Evolutionary conservation across 2,329 filamentous ascomycete genomes (phyloP), one percentile per base, ranked within the genome.

Genomic region (Leptographium procerum): DNA sequence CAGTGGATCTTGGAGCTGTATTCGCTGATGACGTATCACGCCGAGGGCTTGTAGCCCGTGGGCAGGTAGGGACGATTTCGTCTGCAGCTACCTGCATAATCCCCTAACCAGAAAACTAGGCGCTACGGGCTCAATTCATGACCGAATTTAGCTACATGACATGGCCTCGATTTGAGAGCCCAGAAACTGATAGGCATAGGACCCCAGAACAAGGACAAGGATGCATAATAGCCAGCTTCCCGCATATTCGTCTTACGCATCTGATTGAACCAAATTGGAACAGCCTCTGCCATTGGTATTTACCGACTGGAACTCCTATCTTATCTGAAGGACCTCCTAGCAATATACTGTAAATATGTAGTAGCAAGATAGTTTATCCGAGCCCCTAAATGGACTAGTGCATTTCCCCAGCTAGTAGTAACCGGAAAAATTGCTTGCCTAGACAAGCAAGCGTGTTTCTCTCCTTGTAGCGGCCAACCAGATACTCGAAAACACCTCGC

Each of bases 401-500:
- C 26, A 24, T 26, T 7, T 40, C 8, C 19, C 26, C 11, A 29
- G n/a, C 55, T 45, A 56, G n/a, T 51, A 14, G 36, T n/a, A 40
- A 24, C n/a, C 54, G 26, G 14, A 40, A 57, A 57, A 57, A 53
- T 54, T 48, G 52, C 52, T 29, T 56, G 43, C 34, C 40, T 45
- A 31, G 40, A 26, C 53, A 55, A 48, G 54, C 54, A 55, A 48
- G 54, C 54, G 54, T 29, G 43, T 48, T 53, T 31, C 34, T 22
- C 61, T 57, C 58, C 51, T 57, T 57, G 52, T 61, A 55, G 53
- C 53, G 22, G 40, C 63, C 64, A 66, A 64, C 64, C 65, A 66
- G 65, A 53, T 53, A 52, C 66, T 64, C 65, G 66, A 67, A 69
- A 70, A 69, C 68, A 69, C 67, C 67, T 69, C 66, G 62, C 63